phyloP scores from a whole-genome alignment of 306 rosid species.

The Argentina anserina region DNA sequence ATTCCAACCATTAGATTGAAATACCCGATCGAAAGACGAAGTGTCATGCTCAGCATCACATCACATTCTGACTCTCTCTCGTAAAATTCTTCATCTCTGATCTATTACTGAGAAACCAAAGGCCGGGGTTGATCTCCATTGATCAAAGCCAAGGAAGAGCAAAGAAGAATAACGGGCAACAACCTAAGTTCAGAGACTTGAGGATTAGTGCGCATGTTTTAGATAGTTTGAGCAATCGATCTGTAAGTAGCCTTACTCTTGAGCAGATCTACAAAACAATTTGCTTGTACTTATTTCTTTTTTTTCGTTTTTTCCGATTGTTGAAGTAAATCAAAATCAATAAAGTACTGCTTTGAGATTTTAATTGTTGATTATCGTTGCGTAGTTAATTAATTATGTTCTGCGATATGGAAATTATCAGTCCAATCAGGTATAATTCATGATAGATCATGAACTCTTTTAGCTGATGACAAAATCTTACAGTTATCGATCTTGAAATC shows the following conservation, averaged over 20 bases:
- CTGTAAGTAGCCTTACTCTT: constrained; percentile 4
- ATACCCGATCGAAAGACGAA: not conserved
- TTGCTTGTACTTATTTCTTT: not conserved
- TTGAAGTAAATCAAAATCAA: not conserved
- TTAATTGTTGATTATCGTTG: not conserved
- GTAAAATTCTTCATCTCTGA: not conserved
- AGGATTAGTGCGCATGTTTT: not conserved
- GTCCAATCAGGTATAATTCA: not conserved
- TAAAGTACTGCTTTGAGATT: not conserved
- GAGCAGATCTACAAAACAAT: not conserved
- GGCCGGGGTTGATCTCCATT: constrained; percentile 2
- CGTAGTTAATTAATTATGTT: not conserved
- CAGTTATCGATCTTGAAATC: not conserved
- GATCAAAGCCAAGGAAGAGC: not conserved
- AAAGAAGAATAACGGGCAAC: not conserved
- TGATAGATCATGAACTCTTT: not conserved
- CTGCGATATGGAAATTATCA: not conserved
- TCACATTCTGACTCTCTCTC: not conserved
- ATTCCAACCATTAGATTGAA: not conserved
- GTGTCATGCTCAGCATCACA: not conserved
- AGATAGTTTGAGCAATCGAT: constrained; percentile 1
- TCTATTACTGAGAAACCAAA: not conserved
- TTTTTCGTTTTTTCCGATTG: not conserved
- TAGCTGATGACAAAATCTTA: not conserved
- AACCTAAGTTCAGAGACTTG: not conserved